Conservation (phyloP, 2,329 filamentous ascomycete genomes). For the Taxawa tesnikishii region DNA sequence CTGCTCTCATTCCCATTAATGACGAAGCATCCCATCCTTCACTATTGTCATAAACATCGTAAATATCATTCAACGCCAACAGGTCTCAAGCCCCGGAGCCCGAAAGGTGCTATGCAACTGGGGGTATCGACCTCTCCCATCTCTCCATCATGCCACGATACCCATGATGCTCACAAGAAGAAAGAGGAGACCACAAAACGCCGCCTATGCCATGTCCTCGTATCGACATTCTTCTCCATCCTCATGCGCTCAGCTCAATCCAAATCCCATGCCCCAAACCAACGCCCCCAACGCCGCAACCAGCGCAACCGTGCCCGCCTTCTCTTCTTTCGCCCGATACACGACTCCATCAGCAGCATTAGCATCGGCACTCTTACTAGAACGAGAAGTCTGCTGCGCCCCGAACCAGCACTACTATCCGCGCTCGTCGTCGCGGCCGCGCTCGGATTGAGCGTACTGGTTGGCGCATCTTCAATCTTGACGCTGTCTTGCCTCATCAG, state of each 20-base stretch:
- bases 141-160: no score
- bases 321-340: not conserved
- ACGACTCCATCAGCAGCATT: not conserved
- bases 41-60: no score
- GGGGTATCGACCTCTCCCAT: no score
- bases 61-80: no score
- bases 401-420: not conserved
- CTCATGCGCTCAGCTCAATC: not conserved
- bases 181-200: no score
- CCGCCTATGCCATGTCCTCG: no score
- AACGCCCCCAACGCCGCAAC: not conserved
- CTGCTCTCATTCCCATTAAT: no score
- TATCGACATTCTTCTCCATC: not conserved
- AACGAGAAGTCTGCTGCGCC: not conserved
- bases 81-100: no score
- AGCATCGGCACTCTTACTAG: not conserved
- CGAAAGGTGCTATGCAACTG: no score
- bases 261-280: not conserved
- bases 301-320: not conserved
- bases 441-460: not conserved
- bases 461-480: conserved; percentile 3
- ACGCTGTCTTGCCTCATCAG: conserved; percentile 2
- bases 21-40: no score
- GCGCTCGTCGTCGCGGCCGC: not conserved
- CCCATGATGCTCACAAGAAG: no score